A percentile compares a stretch with the other conserved stretches of the same genome.
Evolutionary conservation across 352 stramenopile species (phyloP).

Genomic region (Pythium oligandrum): DNA sequence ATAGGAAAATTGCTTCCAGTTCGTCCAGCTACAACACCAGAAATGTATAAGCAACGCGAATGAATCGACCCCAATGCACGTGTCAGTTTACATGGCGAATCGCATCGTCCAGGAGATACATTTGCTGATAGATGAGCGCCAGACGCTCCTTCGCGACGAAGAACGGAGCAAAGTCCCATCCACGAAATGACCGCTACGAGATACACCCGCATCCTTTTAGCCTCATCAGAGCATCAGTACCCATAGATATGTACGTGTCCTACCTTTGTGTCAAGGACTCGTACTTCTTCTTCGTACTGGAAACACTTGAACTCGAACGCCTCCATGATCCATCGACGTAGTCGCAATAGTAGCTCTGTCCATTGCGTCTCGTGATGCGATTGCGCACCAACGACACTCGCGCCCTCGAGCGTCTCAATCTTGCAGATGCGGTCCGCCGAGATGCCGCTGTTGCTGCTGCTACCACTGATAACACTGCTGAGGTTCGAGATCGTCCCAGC

Average conservation of each 20-base stretch:
- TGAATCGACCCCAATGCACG: too few relatives aligned
- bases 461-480: slow-evolving; percentile 13
- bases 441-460: slow-evolving; percentile 10
- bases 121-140: slow-evolving; percentile 82
- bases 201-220: background rate
- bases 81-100: slow-evolving; percentile 56
- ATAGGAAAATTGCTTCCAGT: slow-evolving; percentile 67
- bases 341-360: slow-evolving; percentile 62
- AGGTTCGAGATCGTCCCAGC: slow-evolving; percentile 3
- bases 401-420: slow-evolving; percentile 72
- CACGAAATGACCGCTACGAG: slow-evolving; percentile 27
- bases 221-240: background rate
- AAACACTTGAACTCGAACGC: slow-evolving; percentile 75
- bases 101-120: slow-evolving; percentile 75
- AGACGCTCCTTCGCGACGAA: slow-evolving; percentile 76
- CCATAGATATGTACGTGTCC: background rate
- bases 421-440: slow-evolving; percentile 71
- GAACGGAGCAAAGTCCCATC: slow-evolving; percentile 79
- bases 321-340: slow-evolving; percentile 78
- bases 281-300: slow-evolving; percentile 73
- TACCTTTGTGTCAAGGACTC: slow-evolving; percentile 61
- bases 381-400: slow-evolving; percentile 54
- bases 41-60: too few relatives aligned
- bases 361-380: slow-evolving; percentile 78
- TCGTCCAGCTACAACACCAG: slow-evolving; percentile 52